These are phyloP conservation scores for Aspergillus mulundensis DNA, from an alignment of 495 filamentous ascomycete species.

Conservation along the genomic window DNA sequence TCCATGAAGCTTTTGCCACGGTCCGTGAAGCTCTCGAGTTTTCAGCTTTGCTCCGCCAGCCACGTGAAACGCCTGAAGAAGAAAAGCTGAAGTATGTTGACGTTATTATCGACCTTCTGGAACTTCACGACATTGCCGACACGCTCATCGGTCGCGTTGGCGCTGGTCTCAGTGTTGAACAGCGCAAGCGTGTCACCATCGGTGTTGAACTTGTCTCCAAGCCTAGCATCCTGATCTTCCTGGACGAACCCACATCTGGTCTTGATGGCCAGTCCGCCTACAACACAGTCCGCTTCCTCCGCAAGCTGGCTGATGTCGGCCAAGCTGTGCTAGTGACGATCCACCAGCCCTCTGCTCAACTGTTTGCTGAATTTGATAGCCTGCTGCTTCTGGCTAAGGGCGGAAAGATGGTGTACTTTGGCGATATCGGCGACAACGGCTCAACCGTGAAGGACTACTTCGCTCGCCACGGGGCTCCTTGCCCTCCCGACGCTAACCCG, in stretches of 20 bases:
- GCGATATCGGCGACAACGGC: slow-evolving; percentile 53
- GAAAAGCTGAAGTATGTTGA: slow-evolving; percentile 60
- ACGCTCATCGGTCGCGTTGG: slow-evolving; percentile 51
- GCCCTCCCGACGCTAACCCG: slow-evolving; percentile 67
- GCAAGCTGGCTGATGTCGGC: slow-evolving; percentile 60
- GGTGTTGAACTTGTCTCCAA: slow-evolving; percentile 65
- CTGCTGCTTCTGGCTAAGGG: slow-evolving; percentile 64
- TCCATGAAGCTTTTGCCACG: slow-evolving; percentile 54
- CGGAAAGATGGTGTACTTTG: slow-evolving; percentile 70
- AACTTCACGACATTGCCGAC: slow-evolving; percentile 52
- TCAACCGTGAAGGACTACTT: slow-evolving; percentile 65
- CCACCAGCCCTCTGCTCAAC: slow-evolving; percentile 67
- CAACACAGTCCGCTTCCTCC: slow-evolving; percentile 58
- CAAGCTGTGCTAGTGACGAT: slow-evolving; percentile 72
- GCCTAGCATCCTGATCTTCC: slow-evolving; percentile 65
- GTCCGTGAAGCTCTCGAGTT: slow-evolving; percentile 59
- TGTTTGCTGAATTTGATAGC: slow-evolving; percentile 71
- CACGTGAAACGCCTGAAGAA: slow-evolving; percentile 38
- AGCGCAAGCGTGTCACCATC: slow-evolving; percentile 62
- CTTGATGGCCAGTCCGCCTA: slow-evolving; percentile 62
- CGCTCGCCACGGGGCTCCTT: slow-evolving; percentile 66
- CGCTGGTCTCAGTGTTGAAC: slow-evolving; percentile 53
- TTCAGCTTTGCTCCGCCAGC: slow-evolving; percentile 54
- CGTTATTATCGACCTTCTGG: slow-evolving; percentile 53
- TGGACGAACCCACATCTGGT: slow-evolving; percentile 74